Base-by-base conservation (phyloP, 2,329 filamentous ascomycete genomes). In the Aspergillus sp. region DNA sequence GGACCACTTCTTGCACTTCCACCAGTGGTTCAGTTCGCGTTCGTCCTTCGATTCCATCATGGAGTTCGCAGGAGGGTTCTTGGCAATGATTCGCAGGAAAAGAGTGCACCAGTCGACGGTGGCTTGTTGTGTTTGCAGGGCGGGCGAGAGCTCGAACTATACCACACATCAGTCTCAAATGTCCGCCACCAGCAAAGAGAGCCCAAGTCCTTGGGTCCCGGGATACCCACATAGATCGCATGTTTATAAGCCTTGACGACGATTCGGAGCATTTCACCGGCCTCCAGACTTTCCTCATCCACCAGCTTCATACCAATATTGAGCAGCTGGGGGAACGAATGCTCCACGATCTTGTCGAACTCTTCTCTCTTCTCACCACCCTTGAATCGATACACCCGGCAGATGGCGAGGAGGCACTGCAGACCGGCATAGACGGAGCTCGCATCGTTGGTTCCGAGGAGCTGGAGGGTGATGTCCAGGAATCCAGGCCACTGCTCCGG, bases 1-100 rank as follows among this genome's bases (percentile, higher is more conserved):
- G 13, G 93, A 89, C 94, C 94, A 97, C 76, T 99, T 99, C 86
- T 97, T 97, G 58, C 92, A 89, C 79, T 97, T 99, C 93, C 93
- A 99, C 93, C 94, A 99, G 72, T 97, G 91, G 70, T 96, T 92
- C 65, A 88, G 84, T 74, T 97, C 94, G 53, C 94, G 85, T 68
- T 97, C 93, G 53, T 90, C 86, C 48, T 88, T 76, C 55, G 89
- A 89, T 55, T 95, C 91, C 53, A 80, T 73, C 82, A 97, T 86
- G 32, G 92, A 88, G 62, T 81, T 85, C 51, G 88, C 81, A 4
- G 94, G 94, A 32, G 89, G 86, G 19, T 87, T 78, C 74, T 97
- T 97, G 61, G 88, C 87, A 32, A 97, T 89, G 47, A 95, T 90
- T 56, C 88, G 87, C 61, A 99, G 79, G 78, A 99, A 97, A 55